A percentile compares a stretch with the other conserved stretches of the same genome.
These are phyloP conservation scores for Solanum dulcamara DNA, from an alignment of 257 asterid species.

Conservation along the genomic window DNA sequence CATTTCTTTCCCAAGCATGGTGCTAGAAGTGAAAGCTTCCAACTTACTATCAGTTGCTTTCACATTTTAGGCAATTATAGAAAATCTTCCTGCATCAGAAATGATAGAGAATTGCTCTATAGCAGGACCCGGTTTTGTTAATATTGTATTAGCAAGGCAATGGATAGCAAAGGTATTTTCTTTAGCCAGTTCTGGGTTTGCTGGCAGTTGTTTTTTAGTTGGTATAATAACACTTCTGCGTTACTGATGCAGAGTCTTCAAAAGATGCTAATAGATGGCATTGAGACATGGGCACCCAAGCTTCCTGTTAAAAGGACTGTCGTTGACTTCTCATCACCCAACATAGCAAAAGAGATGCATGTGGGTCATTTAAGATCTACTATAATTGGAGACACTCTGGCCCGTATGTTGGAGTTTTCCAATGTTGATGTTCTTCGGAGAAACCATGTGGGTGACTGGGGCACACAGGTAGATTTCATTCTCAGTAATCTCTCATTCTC, in stretches of 20 bases:
- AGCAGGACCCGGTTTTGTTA: slow-evolving; percentile 90
- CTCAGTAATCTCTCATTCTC: neutral
- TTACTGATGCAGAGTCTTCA: slow-evolving; percentile 59
- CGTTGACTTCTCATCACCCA: slow-evolving; percentile 95
- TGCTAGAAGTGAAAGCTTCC: neutral
- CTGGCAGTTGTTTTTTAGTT: neutral
- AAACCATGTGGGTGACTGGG: slow-evolving; percentile 99
- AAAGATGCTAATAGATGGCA: slow-evolving; percentile 68
- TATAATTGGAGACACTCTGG: slow-evolving; percentile 86
- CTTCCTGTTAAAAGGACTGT: slow-evolving; percentile 65
- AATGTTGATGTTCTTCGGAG: slow-evolving; percentile 81
- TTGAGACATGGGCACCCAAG: slow-evolving; percentile 82
- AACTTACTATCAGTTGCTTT: slow-evolving; percentile 4
- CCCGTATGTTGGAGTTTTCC: slow-evolving; percentile 88
- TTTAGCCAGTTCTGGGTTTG: neutral
- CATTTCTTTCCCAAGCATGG: neutral
- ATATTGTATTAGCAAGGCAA: slow-evolving; percentile 48
- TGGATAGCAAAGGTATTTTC: slow-evolving; percentile 78
- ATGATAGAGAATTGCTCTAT: slow-evolving; percentile 50
- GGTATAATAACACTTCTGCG: neutral
- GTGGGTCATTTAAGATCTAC: slow-evolving; percentile 97
- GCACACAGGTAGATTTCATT: slow-evolving; percentile 57
- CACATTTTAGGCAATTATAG: slow-evolving; percentile 55
- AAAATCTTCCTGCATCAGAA: slow-evolving; percentile 68
- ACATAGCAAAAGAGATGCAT: slow-evolving; percentile 97